Evolutionary conservation across 106 monocot genomes (phyloP), one percentile per base, ranked within the genome.

Genomic region (Apostasia shenzhenica): DNA sequence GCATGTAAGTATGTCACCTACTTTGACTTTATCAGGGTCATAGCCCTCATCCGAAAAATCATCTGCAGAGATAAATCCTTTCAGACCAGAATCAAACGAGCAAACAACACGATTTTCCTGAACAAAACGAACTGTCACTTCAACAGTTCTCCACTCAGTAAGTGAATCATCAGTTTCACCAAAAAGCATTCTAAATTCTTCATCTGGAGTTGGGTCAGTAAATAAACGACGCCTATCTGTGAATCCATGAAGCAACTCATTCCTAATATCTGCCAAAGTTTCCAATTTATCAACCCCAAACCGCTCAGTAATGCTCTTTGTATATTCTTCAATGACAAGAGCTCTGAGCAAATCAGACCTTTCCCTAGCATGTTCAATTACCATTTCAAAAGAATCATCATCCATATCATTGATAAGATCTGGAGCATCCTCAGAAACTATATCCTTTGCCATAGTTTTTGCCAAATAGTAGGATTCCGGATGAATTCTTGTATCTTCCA

Each of bases 401-500:
- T 99, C 99, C 71, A 99, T 71, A 8, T 99, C 99, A 60, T 79
- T 76, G 26, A 57, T 37, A 37, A 81, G 85, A 60, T 78, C 71
- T 8, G 67, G 63, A 47, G 67, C 54, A 48, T 85, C 87, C 55
- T 77, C 79, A 63, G 67, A 67, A 76, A 71, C 83, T 2, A 83
- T 85, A 76, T 88, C 93, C 72, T 84, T 90, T 11, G 99, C 99
- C 77, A 99, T 75, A 14, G 67, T 79, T 48, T 90, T 90, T 66
- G 99, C 99, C 62, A 93, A 68, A 2, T 83, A 87, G 78, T 93
- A 99, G 6, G 99, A 99, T 70, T 99, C 99, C 0, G 99, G 99
- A 85, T 99, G 92, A 74, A 99, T 99, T 70, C 99, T 84, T 62
- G 99, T 93, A 70, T 99, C 99, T 76, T 99, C 99, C 71, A 99